Base-by-base conservation (phyloP, 352 stramenopile species). In the Globisporangium parvum region DNA sequence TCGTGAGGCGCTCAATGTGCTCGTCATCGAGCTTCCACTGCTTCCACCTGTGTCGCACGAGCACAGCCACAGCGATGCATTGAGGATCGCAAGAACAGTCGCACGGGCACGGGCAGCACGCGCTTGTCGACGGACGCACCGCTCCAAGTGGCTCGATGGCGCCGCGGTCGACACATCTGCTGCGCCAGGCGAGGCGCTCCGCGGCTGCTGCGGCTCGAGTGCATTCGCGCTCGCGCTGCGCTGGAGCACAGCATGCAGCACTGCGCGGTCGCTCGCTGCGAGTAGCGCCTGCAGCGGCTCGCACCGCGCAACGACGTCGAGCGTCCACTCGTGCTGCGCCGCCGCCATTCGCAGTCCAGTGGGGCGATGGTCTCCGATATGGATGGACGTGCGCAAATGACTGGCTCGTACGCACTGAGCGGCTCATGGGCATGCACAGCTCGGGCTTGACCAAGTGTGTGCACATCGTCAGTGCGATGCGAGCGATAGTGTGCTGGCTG, bases 11-110 rank as follows among this genome's bases (percentile, higher is more conserved):
- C 41, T 81, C 59, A 47, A 88, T 85, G 50, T 86, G 71, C 20
- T 60, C 66, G 46, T 66, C 69, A 24, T 68, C 60, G 5, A 88
- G 73, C 63, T 85, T 88, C 77, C 77, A 88, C 53, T 76, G 67
- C 62, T 73, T 84, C 64, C 77, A 88, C 51, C 77, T 87, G 39
- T 12, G 5, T 37, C 8, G 31, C 31, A 39, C 3, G 20, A 33
- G 4, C 24, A 37, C 45, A 48, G 8, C 40, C 28, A 41, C 20
- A 69, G 28, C 51, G 57, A 59, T 45, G 17, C 11, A 53, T 18
- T n/a, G 20, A 28, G 8, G 23, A 44, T 8, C 31, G 12, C 31
- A n/a, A n/a, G n/a, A n/a, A n/a, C n/a, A n/a, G n/a, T n/a, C n/a
- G n/a, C n/a, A n/a, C 31, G 10, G 31, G 31, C 31, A 12, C 12